Evolutionary conservation across 2,329 filamentous ascomycete genomes (phyloP).

Genomic region (Diatrype stigma): DNA sequence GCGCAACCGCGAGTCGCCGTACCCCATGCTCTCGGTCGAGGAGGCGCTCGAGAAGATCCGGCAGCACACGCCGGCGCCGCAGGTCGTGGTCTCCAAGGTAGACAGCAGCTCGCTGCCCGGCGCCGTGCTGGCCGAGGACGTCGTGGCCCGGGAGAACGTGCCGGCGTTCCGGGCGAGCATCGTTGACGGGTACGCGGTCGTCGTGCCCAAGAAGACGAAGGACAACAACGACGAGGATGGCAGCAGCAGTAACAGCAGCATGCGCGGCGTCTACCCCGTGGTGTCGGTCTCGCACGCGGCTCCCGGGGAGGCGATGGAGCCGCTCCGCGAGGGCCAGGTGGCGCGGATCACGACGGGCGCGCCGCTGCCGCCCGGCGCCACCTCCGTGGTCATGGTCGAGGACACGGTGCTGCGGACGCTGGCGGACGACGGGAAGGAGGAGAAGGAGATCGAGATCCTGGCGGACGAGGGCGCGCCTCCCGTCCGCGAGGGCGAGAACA

Average conservation of each 20-base stretch:
- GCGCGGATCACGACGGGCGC: slow-evolving; percentile 93
- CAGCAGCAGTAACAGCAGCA: no score
- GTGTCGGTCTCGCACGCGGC: slow-evolving; percentile 82
- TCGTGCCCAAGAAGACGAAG: slow-evolving; percentile 58
- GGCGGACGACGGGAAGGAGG: slow-evolving; percentile 78
- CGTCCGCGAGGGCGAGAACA: slow-evolving; percentile 74
- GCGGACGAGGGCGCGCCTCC: slow-evolving; percentile 62
- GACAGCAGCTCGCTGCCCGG: slow-evolving; percentile 68
- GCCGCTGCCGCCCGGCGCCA: slow-evolving; percentile 81
- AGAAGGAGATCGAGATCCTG: slow-evolving; percentile 82
- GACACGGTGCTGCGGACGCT: slow-evolving; percentile 74
- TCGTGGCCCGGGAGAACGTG: slow-evolving; percentile 75
- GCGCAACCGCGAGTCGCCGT: slow-evolving; percentile 81
- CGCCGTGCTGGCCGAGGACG: slow-evolving; percentile 76
- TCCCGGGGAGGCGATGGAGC: slow-evolving; percentile 46
- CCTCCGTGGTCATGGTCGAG: slow-evolving; percentile 94
- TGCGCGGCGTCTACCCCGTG: slow-evolving; percentile 82
- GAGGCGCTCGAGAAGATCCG: slow-evolving; percentile 72
- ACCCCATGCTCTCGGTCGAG: slow-evolving; percentile 83
- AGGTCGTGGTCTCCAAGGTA: slow-evolving; percentile 50
- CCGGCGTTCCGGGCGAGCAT: slow-evolving; percentile 95
- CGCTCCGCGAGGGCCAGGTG: slow-evolving; percentile 69
- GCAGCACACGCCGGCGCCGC: slow-evolving; percentile 62
- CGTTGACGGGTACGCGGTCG: slow-evolving; percentile 91
- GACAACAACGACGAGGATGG: no score